Evolutionary conservation across 1,284 basidiomycete species (phyloP), one percentile per base, ranked within the genome.

Genomic region (Leccinum subrobustum): DNA sequence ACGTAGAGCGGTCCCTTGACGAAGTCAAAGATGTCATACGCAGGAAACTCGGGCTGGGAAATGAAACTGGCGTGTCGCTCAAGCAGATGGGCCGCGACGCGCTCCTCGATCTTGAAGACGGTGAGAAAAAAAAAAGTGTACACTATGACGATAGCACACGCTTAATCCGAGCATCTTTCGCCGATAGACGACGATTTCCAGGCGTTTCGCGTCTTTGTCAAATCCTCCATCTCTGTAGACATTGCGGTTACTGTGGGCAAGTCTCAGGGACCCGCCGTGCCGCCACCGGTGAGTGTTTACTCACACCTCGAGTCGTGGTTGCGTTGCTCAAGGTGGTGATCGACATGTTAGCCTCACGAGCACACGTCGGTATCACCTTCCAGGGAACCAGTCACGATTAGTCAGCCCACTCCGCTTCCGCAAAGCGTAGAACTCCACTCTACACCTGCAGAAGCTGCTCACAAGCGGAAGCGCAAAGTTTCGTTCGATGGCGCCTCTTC

Each of bases 181-280:
- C 51, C 61, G 7, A 29, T 64, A 92, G 89, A 90, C 52, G 89
- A 88, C 53, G 89, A 92, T 71, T 92, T 91, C 63, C 85, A 86
- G 56, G 89, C 89, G 1, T 89, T 92, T 70, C 73, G 76, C 60
- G 75, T 80, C 8, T 71, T 76, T 18, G 20, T 68, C 39, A 59
- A 73, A 56, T 69, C 67, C 1, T 54, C 65, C 2, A 63, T 57
- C 0, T 61, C 75, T 2, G 71, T 78, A n/a, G 77, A 80, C 25
- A 73, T 84, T 0, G 62, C 70, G 12, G 80, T 84, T 1, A 70
- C 65, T n/a, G 64, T 64, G 9, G 52, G 52, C 42, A 27, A 1
- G 16, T 54, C 62, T 14, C 64, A n/a, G 39, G 52, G 54, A 33
- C 5, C 47, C 16, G 6, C 44, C 25, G 37, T 58, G 6, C 35